Conservation (phyloP, 805 yeast genomes). For the Candida pini region DNA sequence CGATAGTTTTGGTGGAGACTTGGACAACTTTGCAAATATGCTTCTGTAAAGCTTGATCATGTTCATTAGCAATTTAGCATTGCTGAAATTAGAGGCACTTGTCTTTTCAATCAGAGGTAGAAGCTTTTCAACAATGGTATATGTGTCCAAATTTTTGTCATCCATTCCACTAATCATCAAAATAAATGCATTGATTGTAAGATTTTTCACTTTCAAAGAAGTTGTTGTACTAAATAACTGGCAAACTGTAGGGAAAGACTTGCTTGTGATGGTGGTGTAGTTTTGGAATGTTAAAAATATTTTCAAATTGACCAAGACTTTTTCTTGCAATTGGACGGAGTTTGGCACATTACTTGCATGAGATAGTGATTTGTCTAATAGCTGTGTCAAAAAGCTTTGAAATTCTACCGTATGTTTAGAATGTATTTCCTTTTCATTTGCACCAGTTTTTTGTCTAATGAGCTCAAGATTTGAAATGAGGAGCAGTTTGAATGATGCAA, state of each 20-base stretch:
- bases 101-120: conserved; percentile 60
- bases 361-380: conserved; percentile 29
- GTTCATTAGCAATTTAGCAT: conserved; percentile 25
- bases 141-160: conserved; percentile 60
- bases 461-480: conserved; percentile 24
- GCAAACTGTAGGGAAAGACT: conserved; percentile 68
- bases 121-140: conserved; percentile 67
- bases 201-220: conserved; percentile 69
- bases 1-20: conserved; percentile 17
- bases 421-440: conserved; percentile 17
- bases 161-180: conserved; percentile 37
- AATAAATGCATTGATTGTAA: conserved; percentile 57
- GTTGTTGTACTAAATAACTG: conserved; percentile 79
- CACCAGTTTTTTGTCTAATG: conserved; percentile 25
- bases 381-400: conserved; percentile 23
- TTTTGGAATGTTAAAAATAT: conserved; percentile 29
- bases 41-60: conserved; percentile 25
- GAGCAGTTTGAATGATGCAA: conserved; percentile 26
- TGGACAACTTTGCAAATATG: conserved; percentile 23
- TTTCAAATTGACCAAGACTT: conserved; percentile 23
- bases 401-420: conserved; percentile 22
- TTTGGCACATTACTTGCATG: conserved; percentile 11
- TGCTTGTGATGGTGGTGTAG: conserved; percentile 59
- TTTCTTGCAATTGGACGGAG: conserved; percentile 28
- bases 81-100: conserved; percentile 26